These are phyloP conservation scores for Aspergillus jensenii DNA, from an alignment of 2,329 filamentous ascomycete species.

Conservation along the genomic window DNA sequence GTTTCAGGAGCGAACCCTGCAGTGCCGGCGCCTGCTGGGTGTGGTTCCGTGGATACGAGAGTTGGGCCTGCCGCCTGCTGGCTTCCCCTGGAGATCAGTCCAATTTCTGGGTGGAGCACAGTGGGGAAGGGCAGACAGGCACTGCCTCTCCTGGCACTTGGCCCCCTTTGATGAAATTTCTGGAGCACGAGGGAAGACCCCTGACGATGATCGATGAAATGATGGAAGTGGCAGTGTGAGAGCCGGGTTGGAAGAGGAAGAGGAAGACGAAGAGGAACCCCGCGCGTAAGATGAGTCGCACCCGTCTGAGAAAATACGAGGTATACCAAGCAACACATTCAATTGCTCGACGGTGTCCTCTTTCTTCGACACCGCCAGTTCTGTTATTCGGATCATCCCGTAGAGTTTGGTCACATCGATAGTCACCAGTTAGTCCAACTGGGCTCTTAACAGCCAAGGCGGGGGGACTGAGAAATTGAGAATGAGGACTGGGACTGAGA, in stretches of 20 bases:
- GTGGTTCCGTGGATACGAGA: background rate
- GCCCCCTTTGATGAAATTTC: conserved; percentile 9
- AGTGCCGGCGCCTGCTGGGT: no score
- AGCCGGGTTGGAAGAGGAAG: no score
- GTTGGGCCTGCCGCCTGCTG: background rate
- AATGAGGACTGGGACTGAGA: no score
- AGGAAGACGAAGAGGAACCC: no score
- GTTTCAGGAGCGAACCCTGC: background rate
- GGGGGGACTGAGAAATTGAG: background rate
- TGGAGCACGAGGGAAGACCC: conserved; percentile 7
- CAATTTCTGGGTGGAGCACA: conserved; percentile 7
- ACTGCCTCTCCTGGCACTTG: conserved; percentile 18
- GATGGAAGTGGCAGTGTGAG: background rate
- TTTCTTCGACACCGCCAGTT: background rate
- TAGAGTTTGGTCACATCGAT: background rate
- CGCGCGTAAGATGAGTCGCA: no score
- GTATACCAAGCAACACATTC: no score
- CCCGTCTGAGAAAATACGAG: no score
- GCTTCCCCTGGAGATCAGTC: conserved; percentile 10
- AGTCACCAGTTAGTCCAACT: background rate
- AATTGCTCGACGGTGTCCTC: no score
- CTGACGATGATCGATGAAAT: conserved; percentile 7
- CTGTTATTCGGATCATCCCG: background rate
- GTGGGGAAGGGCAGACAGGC: conserved; percentile 1
- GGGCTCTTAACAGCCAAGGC: background rate